Conservation (phyloP, 164 flowering plant genomes). For the Protea cynaroides region DNA sequence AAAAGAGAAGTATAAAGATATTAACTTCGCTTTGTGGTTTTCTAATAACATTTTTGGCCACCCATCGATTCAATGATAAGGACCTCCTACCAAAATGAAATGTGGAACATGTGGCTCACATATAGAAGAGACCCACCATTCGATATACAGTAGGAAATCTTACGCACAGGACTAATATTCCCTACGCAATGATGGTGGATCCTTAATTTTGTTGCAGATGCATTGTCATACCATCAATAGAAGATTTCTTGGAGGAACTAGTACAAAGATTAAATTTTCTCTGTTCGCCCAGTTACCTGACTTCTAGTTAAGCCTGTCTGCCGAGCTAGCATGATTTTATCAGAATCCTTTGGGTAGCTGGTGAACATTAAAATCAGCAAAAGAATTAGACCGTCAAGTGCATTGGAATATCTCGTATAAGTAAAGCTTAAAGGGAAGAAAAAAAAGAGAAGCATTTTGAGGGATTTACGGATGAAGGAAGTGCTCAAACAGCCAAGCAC, state of each 20-base stretch:
- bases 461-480: conserved; percentile 20
- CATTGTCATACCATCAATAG: background rate
- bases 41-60: background rate
- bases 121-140: background rate
- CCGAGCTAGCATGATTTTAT: conserved; percentile 87
- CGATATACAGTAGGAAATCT: background rate
- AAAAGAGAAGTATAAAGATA: background rate
- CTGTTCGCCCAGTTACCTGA: conserved; percentile 49
- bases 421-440: background rate
- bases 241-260: background rate
- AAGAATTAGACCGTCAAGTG: conserved; percentile 1
- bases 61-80: no score
- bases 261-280: background rate
- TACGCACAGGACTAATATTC: background rate
- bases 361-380: conserved; percentile 13
- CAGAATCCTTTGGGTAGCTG: conserved; percentile 87
- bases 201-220: background rate
- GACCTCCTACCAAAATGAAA: no score
- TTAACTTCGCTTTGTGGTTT: background rate
- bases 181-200: background rate
- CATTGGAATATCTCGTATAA: background rate
- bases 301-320: conserved; percentile 91
- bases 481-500: conserved; percentile 25
- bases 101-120: no score
- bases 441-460: background rate